These are phyloP conservation scores for Fusarium sp. DNA, from an alignment of 2,329 filamentous ascomycete genomes.

Conservation along the genomic window DNA sequence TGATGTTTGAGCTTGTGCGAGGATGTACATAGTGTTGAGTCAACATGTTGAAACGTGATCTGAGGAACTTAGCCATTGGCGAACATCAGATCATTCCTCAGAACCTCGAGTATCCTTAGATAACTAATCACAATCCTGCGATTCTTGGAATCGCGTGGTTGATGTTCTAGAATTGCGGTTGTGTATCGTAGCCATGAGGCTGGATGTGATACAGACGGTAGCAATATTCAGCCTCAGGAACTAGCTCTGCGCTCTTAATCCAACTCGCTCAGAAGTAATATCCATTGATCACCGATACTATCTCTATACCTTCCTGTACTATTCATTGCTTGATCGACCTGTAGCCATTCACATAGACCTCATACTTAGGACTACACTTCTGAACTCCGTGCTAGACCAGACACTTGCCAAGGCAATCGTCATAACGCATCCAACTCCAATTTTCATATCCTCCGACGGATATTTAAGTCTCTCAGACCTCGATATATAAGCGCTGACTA, in stretches of 20 bases:
- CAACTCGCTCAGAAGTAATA: neutral
- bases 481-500: neutral
- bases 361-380: neutral
- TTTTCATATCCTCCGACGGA: neutral
- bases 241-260: neutral
- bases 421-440: neutral
- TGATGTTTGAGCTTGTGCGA: neutral
- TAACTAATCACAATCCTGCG: neutral
- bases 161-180: neutral
- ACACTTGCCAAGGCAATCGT: neutral
- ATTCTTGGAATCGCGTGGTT: neutral
- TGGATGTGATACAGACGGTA: neutral
- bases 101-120: neutral
- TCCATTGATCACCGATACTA: neutral
- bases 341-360: neutral
- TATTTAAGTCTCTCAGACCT: too few species aligned
- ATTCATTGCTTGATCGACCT: neutral
- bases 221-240: neutral
- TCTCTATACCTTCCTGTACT: neutral
- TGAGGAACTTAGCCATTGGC: neutral
- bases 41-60: neutral
- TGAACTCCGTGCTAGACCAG: neutral
- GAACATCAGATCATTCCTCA: neutral
- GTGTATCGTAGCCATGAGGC: neutral
- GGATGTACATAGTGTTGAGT: too few species aligned